Base-by-base conservation (phyloP, 176 grass and related monocot species). In the Echinochloa phyllopogon region DNA sequence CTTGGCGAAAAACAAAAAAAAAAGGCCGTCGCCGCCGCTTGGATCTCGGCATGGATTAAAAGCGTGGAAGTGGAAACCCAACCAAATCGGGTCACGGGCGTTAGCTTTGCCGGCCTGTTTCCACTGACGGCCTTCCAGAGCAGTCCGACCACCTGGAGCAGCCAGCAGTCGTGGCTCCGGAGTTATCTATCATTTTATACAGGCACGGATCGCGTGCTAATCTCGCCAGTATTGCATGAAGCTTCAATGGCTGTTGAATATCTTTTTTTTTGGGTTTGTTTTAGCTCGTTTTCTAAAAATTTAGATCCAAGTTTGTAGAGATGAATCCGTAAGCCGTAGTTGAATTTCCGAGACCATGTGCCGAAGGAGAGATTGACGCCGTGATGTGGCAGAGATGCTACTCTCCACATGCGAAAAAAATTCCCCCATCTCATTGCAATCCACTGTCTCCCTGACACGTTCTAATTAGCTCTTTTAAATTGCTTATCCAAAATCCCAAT, bases 401-500 rank as follows among this genome's bases (percentile, higher is more conserved):
- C 12, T 0, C 47, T 63, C 6, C 47, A 86, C 68, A 65, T 80
- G 77, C 17, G 1, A 55, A 66, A 38, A 69, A 16, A 71, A 27
- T 2, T 24, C 40, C 24, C 29, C n/a, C 16, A 6, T 70, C 51
- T 60, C n/a, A 44, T 41, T 18, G 67, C 16, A 43, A 55, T 55
- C 55, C 33, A 40, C 0, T 52, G 24, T 9, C 52, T 68, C 17
- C 2, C 33, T 42, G 69, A 45, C 87, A 85, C 70, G 53, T 85
- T 76, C 18, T 20, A 15, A 50, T 72, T 72, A 52, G 62, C 65
- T 20, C 72, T 20, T 77, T 13, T 53, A 8, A 16, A 17, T n/a
- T 53, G 16, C n/a, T 61, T 69, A 52, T 23, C 61, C 43, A n/a
- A 41, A 6, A 18, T 58, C 55, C 20, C 82, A 90, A 82, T 86